phyloP scores from a whole-genome alignment of 2,329 filamentous ascomycete genomes.

The Neofusicoccum umdonicola region DNA sequence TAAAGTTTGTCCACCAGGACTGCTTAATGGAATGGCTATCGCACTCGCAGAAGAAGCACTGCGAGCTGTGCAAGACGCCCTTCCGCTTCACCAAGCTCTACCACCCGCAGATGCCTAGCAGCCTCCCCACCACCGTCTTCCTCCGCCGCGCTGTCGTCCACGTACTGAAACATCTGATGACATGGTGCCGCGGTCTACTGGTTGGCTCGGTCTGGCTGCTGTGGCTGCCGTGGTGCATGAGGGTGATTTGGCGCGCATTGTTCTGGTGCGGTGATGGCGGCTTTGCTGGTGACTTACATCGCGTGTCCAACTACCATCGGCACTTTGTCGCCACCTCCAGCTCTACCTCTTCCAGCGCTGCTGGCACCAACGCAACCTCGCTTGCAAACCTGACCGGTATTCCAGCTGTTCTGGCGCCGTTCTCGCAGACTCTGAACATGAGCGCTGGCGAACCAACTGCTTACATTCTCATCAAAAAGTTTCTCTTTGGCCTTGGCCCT shows the following conservation, averaged over 20 bases:
- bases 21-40: slow-evolving; percentile 99
- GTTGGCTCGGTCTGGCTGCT: slow-evolving; percentile 86
- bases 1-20: slow-evolving; percentile 97
- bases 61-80: slow-evolving; percentile 97
- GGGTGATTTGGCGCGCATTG: slow-evolving; percentile 85
- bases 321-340: slow-evolving; percentile 15
- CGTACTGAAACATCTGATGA: slow-evolving; percentile 65
- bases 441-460: slow-evolving; percentile 45
- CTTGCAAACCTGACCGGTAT: slow-evolving; percentile 20
- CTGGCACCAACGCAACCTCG: slow-evolving; percentile 24
- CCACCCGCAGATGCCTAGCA: slow-evolving; percentile 85
- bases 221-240: slow-evolving; percentile 85
- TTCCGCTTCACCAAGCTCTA: slow-evolving; percentile 99
- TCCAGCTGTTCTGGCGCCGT: slow-evolving; percentile 33
- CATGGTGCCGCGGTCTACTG: slow-evolving; percentile 74
- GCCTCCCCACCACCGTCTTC: slow-evolving; percentile 78
- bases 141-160: slow-evolving; percentile 74
- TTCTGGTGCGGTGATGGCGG: slow-evolving; percentile 91
- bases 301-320: slow-evolving; percentile 23
- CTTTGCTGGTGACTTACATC: slow-evolving; percentile 50
- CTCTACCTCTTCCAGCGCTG: slow-evolving; percentile 21
- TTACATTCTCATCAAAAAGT: slow-evolving; percentile 46
- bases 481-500: slow-evolving; percentile 34
- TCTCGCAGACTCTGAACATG: slow-evolving; percentile 43
- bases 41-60: slow-evolving; percentile 99